phyloP scores from a whole-genome alignment of 2,329 filamentous ascomycete species.

The Ascochyta clinopodiicola region DNA sequence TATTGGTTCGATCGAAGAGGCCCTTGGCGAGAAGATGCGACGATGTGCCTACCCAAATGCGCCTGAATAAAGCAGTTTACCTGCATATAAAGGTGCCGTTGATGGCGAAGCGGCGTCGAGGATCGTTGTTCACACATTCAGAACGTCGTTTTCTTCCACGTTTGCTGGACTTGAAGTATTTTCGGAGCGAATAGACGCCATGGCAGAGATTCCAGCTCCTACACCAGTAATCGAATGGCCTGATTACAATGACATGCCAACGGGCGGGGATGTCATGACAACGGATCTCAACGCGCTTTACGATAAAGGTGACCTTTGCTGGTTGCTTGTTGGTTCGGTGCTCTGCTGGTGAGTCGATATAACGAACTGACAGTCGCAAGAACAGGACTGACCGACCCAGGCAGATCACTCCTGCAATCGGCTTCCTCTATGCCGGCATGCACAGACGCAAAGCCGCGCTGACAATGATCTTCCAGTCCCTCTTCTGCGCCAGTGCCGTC shows the following conservation, averaged over 20 bases:
- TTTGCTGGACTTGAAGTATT: background rate
- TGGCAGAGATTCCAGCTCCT: conserved; percentile 37
- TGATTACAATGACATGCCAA: conserved; percentile 50
- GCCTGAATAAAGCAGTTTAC: conserved; percentile 17
- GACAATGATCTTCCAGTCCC: conserved; percentile 57
- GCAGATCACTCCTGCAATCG: conserved; percentile 45
- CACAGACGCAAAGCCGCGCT: conserved; percentile 43
- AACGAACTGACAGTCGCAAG: background rate
- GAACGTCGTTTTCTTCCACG: background rate
- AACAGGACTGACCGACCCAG: conserved; percentile 19
- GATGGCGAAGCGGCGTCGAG: background rate
- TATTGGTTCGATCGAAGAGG: conserved; percentile 20
- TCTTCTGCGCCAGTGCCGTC: conserved; percentile 55
- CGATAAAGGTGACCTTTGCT: conserved; percentile 56
- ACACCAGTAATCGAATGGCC: conserved; percentile 52
- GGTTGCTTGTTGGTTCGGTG: conserved; percentile 46
- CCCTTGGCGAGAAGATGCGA: background rate
- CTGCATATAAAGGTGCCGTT: conserved; percentile 19
- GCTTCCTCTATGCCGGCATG: conserved; percentile 46
- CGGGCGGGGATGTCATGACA: conserved; percentile 54
- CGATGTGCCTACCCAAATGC: conserved; percentile 1
- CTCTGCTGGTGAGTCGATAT: conserved; percentile 36
- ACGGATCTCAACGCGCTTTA: conserved; percentile 55
- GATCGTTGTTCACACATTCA: background rate
- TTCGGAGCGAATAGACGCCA: conserved; percentile 6